These are phyloP conservation scores for Kappamyces sp. DNA, from an alignment of 192 early-diverging fungal genomes.

Conservation along the genomic window DNA sequence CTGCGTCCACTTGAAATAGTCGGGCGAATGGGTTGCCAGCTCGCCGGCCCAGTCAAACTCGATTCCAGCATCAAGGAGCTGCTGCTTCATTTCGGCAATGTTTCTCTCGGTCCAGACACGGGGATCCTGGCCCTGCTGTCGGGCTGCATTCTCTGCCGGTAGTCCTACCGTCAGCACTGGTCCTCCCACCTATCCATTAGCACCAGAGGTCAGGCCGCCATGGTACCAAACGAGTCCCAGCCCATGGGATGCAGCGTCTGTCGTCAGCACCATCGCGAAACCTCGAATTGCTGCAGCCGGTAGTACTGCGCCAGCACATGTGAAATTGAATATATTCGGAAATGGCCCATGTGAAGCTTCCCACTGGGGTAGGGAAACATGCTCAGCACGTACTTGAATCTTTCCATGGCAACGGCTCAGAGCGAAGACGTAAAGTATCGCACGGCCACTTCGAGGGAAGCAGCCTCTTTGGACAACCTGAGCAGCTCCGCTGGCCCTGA, in stretches of 20 bases:
- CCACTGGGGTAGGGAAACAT: constrained; percentile 99
- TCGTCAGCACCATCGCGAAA: constrained; percentile 15
- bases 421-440: no score
- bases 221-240: constrained; percentile 83
- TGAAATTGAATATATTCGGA: constrained; percentile 91
- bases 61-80: constrained; percentile 64
- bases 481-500: no score
- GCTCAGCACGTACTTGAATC: constrained; percentile 64
- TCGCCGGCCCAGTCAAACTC: constrained; percentile 94
- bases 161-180: constrained; percentile 34
- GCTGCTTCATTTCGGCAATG: constrained; percentile 75
- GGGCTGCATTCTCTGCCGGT: constrained; percentile 97
- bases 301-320: constrained; percentile 77
- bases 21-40: constrained; percentile 76
- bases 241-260: constrained; percentile 87
- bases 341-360: constrained; percentile 89
- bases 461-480: no score
- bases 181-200: no score
- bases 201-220: no score
- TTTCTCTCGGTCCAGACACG: constrained; percentile 77
- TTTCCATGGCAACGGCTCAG: no score
- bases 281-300: constrained; percentile 66
- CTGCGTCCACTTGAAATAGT: constrained; percentile 95
- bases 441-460: no score
- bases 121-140: constrained; percentile 71